Evolutionary conservation across 2,329 filamentous ascomycete genomes (phyloP), one percentile per base, ranked within the genome.

Genomic region (Diaporthe sp.): DNA sequence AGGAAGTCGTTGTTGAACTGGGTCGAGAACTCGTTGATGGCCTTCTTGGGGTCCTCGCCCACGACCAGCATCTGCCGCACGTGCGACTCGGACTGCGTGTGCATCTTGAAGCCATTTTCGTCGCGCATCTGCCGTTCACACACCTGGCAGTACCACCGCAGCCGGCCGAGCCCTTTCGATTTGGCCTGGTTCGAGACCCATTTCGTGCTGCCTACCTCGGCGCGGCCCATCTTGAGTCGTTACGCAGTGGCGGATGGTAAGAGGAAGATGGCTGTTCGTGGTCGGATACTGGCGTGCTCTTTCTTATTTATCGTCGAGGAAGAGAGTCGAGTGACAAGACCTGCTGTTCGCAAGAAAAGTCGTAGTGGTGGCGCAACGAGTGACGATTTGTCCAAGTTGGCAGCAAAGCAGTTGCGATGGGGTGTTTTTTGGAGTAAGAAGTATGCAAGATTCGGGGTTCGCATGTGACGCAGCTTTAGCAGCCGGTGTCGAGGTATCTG

Each of bases 191-290:
- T 98, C 84, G 90, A 92, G 75, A 98, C 89, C 83, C 95, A 91
- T 86, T 98, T 98, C n/a, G 93, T 95, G 73, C 93, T 94, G 77
- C 97, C 97, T 71, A 95, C 92, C 87, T 98, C 97, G 80, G 97
- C 97, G 87, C 94, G 95, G 71, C 93, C 93, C 96, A 98, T 98
- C 70, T 82, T 93, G 86, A 80, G 35, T 61, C 79, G 79, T 33
- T 25, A 52, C 8, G 50, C 64, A 38, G 30, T 52, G 45, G 33
- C 28, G n/a, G 28, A 3, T 47, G 40, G 60, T 42, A 2, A 7
- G 58, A 42, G 40, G 17, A n/a, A 15, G 60, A 33, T 13, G 19
- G 47, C 47, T 30, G 45, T 68, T 68, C n/a, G 45, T n/a, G n/a
- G 6, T 68, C 45, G 47, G n/a, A 17, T 25, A 25, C 4, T 9